Conservation (phyloP, 2,329 filamentous ascomycete genomes). For the Cercospora sp. region DNA sequence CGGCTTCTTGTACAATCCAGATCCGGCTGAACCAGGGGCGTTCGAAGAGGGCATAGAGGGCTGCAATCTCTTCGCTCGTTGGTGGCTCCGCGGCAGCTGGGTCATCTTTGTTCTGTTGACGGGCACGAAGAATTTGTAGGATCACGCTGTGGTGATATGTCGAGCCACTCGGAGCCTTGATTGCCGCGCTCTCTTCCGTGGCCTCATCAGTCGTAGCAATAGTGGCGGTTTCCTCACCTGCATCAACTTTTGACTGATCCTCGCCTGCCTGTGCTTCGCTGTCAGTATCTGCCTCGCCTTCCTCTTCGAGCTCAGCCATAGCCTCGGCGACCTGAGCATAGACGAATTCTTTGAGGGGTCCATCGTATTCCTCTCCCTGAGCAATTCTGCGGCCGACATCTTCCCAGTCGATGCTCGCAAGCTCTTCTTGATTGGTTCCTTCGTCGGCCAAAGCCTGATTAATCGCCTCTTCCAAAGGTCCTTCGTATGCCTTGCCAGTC, state of each 20-base stretch:
- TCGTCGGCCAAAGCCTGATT: neutral
- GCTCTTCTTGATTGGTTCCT: neutral
- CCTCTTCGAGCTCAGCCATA: conserved; percentile 4
- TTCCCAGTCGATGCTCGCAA: neutral
- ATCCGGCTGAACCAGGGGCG: conserved; percentile 12
- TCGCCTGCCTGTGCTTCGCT: neutral
- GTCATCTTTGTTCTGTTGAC: neutral
- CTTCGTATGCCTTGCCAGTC: neutral
- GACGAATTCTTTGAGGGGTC: conserved; percentile 7
- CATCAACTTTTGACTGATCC: neutral
- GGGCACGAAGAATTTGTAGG: neutral
- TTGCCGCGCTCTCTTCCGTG: neutral
- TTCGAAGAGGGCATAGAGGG: conserved; percentile 4
- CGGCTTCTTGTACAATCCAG: conserved; percentile 15
- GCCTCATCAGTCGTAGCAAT: neutral
- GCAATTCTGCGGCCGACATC: conserved; percentile 7
- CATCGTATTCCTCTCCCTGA: conserved; percentile 5
- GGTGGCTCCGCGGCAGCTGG: neutral
- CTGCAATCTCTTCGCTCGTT: conserved; percentile 7
- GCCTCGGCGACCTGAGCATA: conserved; percentile 7
- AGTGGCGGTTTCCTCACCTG: neutral
- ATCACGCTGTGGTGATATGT: neutral
- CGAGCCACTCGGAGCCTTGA: neutral
- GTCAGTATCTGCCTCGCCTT: neutral
- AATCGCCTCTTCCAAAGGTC: neutral